Conservation (phyloP, 1,284 basidiomycete genomes). For the Austropuccinia psidii region DNA sequence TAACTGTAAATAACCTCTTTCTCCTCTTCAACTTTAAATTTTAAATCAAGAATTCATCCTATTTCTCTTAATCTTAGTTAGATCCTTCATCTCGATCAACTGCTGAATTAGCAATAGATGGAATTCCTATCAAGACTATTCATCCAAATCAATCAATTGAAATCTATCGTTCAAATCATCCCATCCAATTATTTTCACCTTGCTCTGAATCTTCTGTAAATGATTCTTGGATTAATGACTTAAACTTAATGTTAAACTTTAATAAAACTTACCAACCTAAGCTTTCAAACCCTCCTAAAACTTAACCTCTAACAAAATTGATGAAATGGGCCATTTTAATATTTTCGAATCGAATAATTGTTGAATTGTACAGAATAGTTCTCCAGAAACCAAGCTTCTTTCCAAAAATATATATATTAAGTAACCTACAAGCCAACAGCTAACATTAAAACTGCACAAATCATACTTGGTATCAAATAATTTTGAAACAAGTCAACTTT, state of each 20-base stretch:
- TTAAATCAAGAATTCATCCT: too few relatives aligned
- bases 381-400: too few relatives aligned
- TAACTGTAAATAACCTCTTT: slow-evolving; percentile 58
- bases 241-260: slow-evolving; percentile 57
- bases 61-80: slow-evolving; percentile 54
- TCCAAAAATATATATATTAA: too few relatives aligned
- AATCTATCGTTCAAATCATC: slow-evolving; percentile 74
- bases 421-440: too few relatives aligned
- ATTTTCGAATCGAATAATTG: too few relatives aligned
- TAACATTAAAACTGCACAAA: too few relatives aligned
- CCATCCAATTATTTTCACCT: slow-evolving; percentile 65
- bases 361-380: too few relatives aligned
- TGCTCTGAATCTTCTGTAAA: slow-evolving; percentile 53
- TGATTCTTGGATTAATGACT: slow-evolving; percentile 92
- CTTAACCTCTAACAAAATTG: too few relatives aligned
- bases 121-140: slow-evolving; percentile 70
- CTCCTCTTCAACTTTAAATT: neutral
- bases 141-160: slow-evolving; percentile 74
- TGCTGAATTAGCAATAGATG: slow-evolving; percentile 87
- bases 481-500: too few relatives aligned
- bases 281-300: too few relatives aligned
- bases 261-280: slow-evolving; percentile 39
- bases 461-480: too few relatives aligned
- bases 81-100: slow-evolving; percentile 73
- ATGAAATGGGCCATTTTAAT: too few relatives aligned